Evolutionary conservation across 2,329 filamentous ascomycete species (phyloP).

Genomic region (Eutypella sp.): DNA sequence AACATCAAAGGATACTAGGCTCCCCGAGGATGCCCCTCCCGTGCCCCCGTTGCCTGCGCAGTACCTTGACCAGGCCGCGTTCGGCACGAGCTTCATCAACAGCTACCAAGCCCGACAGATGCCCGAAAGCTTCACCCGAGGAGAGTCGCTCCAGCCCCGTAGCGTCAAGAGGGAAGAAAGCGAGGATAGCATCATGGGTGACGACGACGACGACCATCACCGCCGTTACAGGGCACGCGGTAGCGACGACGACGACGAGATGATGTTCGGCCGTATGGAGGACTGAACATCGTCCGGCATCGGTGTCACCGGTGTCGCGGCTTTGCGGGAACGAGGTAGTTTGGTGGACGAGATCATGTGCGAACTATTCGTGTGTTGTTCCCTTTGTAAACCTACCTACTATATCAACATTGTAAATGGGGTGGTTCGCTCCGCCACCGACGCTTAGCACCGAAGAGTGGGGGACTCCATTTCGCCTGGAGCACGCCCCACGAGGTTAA

Average conservation of each 20-base stretch:
- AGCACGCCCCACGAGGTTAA: slow-evolving; percentile 62
- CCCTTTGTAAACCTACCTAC: slow-evolving; percentile 47
- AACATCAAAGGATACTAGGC: slow-evolving; percentile 58
- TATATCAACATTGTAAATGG: slow-evolving; percentile 39
- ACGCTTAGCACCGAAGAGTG: slow-evolving; percentile 66
- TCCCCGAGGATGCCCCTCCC: slow-evolving; percentile 72
- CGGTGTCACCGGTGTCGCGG: background rate
- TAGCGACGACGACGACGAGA: slow-evolving; percentile 87
- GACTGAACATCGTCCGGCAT: slow-evolving; percentile 48
- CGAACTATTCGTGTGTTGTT: slow-evolving; percentile 34
- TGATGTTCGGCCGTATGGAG: slow-evolving; percentile 95
- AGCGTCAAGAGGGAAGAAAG: slow-evolving; percentile 67
- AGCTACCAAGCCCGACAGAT: slow-evolving; percentile 54
- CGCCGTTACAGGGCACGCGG: slow-evolving; percentile 52
- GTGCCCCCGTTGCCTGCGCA: slow-evolving; percentile 82
- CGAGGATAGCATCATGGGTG: slow-evolving; percentile 57
- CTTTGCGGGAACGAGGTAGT: background rate
- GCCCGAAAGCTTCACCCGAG: slow-evolving; percentile 62
- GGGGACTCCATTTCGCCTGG: slow-evolving; percentile 32
- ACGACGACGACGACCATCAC: slow-evolving; percentile 54
- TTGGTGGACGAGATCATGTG: slow-evolving; percentile 18
- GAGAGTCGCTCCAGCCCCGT: slow-evolving; percentile 45
- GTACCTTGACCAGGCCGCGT: slow-evolving; percentile 61
- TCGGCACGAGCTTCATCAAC: slow-evolving; percentile 58
- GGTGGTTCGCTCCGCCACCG: slow-evolving; percentile 60